A percentile compares a stretch with the other conserved stretches of the same genome.
phyloP scores from a whole-genome alignment of 768 basidiomycete species.

The Brasilioporus rufonigricans region DNA sequence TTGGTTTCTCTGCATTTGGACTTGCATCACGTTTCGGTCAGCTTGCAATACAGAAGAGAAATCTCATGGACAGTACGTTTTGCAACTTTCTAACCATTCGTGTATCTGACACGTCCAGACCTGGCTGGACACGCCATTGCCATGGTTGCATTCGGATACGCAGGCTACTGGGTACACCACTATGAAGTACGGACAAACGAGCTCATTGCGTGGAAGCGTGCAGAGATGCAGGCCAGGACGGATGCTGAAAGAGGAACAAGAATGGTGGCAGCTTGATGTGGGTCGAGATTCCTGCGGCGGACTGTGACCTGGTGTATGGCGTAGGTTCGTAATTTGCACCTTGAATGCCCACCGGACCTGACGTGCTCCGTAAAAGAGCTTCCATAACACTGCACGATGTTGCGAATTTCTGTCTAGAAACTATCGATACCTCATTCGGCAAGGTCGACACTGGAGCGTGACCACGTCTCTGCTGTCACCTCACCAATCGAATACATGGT shows the following conservation, averaged over 20 bases:
- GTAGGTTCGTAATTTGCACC: conserved; percentile 23
- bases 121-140: conserved; percentile 67
- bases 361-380: conserved; percentile 9
- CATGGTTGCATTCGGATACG: conserved; percentile 67
- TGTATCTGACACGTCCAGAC: conserved; percentile 44
- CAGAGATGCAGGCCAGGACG: conserved; percentile 52
- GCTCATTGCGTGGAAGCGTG: conserved; percentile 62
- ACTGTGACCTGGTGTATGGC: conserved; percentile 10
- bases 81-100: neutral
- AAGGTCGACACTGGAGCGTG: neutral
- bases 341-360: conserved; percentile 1
- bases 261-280: conserved; percentile 20
- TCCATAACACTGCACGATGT: conserved; percentile 6
- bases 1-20: conserved; percentile 81
- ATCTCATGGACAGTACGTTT: conserved; percentile 75
- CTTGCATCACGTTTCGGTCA: conserved; percentile 83
- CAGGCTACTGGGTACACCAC: conserved; percentile 71
- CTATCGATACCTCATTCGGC: conserved; percentile 7
- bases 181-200: conserved; percentile 65
- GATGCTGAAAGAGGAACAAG: conserved; percentile 20
- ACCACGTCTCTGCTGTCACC: conserved; percentile 2
- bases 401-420: conserved; percentile 21
- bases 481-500: neutral
- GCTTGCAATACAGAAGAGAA: conserved; percentile 79
- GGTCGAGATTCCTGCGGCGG: neutral